These are phyloP conservation scores for Erodium texanum DNA, from an alignment of 441 rosid genomes.

Conservation along the genomic window DNA sequence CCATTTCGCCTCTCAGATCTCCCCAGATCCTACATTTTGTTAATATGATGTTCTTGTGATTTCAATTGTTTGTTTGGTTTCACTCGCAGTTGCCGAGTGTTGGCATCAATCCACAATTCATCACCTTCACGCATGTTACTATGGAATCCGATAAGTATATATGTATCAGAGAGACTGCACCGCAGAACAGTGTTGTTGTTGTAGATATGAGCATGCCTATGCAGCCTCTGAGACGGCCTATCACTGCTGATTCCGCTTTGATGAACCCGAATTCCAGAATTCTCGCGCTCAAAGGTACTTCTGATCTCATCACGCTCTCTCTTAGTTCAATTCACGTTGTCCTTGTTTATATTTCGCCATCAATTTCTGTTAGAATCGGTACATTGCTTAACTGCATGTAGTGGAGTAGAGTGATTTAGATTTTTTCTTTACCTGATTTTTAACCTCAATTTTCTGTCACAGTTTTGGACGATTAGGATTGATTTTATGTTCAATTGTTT, in stretches of 20 bases:
- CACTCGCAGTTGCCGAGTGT: constrained; percentile 56
- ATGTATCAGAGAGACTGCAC: constrained; percentile 77
- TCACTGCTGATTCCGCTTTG: constrained; percentile 34
- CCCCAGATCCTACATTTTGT: too few relatives aligned
- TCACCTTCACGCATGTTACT: constrained; percentile 83
- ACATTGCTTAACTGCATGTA: background rate
- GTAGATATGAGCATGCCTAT: constrained; percentile 88
- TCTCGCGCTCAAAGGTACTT: constrained; percentile 78
- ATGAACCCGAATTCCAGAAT: constrained; percentile 93
- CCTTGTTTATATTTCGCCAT: too few relatives aligned
- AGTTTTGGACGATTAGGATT: background rate
- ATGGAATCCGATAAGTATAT: constrained; percentile 64
- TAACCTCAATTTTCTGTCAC: background rate
- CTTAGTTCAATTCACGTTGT: background rate
- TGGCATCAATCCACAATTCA: constrained; percentile 82
- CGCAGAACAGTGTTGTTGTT: constrained; percentile 94
- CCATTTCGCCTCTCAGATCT: background rate
- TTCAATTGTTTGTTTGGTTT: constrained; percentile 24
- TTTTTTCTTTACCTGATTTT: background rate
- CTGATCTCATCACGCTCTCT: background rate
- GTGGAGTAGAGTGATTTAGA: background rate
- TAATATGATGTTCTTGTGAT: background rate
- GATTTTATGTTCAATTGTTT: constrained; percentile 12
- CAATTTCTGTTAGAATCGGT: background rate
- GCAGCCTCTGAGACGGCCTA: constrained; percentile 94